Evolutionary conservation across 306 rosid species (phyloP).

Genomic region (Oemleria cerasiformis): DNA sequence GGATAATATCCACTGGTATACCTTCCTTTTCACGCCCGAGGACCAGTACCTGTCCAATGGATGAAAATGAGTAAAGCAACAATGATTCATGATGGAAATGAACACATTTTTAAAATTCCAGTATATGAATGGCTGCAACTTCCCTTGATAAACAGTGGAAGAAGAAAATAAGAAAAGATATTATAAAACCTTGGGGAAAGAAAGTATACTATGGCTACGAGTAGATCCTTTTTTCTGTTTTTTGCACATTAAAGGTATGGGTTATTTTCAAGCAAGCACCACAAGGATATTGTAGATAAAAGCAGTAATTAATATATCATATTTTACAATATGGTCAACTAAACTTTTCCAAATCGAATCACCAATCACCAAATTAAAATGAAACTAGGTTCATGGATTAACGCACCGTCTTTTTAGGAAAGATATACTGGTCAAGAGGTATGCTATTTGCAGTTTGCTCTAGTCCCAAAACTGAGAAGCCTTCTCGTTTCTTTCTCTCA

Average conservation of each 20-base stretch:
- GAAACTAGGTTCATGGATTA: constrained; percentile 5
- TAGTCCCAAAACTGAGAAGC: constrained; percentile 89
- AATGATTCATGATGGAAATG: neutral
- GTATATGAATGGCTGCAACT: neutral
- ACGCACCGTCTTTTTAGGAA: constrained; percentile 73
- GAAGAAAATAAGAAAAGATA: neutral
- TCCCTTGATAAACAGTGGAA: neutral
- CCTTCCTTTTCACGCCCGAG: constrained; percentile 98
- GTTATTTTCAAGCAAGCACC: neutral
- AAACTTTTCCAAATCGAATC: neutral
- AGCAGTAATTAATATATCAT: no score
- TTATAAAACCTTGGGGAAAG: neutral
- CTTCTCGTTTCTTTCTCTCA: constrained; percentile 84
- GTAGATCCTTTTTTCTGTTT: no score
- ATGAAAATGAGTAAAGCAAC: neutral
- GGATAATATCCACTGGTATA: constrained; percentile 88
- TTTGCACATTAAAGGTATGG: neutral
- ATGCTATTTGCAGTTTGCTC: constrained; percentile 97
- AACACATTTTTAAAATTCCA: neutral
- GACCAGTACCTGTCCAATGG: constrained; percentile 63
- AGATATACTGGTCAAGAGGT: constrained; percentile 69
- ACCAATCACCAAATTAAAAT: neutral
- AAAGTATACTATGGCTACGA: neutral
- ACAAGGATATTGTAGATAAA: neutral
- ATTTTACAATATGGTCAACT: neutral